Evolutionary conservation across 164 flowering plant species (phyloP).

Genomic region (Protea cynaroides): DNA sequence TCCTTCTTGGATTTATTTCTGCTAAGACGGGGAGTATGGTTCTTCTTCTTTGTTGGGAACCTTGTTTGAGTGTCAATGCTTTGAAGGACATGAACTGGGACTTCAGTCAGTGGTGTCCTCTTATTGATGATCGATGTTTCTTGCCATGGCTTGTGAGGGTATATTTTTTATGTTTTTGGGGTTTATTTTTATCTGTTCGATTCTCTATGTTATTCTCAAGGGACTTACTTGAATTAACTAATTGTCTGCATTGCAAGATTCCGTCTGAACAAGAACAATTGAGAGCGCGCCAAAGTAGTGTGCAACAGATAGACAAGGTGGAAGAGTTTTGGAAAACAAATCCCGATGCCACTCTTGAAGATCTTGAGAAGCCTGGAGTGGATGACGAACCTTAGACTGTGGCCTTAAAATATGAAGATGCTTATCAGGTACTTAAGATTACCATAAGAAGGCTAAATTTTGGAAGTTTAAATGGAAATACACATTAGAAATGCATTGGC

Average conservation of each 20-base stretch:
- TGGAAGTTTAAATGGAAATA: neutral
- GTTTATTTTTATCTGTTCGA: neutral
- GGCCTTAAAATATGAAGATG: no score
- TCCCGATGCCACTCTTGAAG: constrained; percentile 96
- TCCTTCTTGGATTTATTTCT: no score
- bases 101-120: constrained; percentile 98
- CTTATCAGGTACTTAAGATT: no score
- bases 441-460: neutral
- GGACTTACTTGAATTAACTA: constrained; percentile 2
- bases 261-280: constrained; percentile 98
- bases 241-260: constrained; percentile 44
- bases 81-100: constrained; percentile 99
- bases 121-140: constrained; percentile 98
- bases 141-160: constrained; percentile 99
- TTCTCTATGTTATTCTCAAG: neutral
- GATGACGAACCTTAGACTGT: no score
- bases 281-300: constrained; percentile 99
- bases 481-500: neutral
- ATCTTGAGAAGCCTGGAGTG: no score
- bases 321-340: constrained; percentile 99
- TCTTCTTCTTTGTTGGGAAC: constrained; percentile 94
- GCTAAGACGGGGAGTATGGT: no score
- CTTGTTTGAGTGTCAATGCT: constrained; percentile 94
- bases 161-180: no score
- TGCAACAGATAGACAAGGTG: constrained; percentile 95